phyloP scores from a whole-genome alignment of 306 rosid species.

The Vigna reflexopilosa region DNA sequence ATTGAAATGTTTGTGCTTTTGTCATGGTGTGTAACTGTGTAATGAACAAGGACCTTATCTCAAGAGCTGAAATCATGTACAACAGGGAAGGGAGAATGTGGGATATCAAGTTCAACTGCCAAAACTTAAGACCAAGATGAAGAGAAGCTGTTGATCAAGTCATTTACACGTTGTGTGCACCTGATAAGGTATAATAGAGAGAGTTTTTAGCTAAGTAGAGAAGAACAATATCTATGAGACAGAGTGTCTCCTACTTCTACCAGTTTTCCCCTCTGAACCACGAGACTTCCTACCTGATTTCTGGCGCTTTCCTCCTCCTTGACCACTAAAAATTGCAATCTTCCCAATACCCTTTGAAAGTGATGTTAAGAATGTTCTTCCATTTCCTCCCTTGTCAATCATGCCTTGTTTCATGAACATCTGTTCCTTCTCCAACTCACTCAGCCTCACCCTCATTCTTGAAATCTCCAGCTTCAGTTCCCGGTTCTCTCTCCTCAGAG shows the following conservation, averaged over 20 bases:
- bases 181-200: slow-evolving; percentile 37
- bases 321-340: slow-evolving; percentile 75
- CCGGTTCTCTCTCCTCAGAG: slow-evolving; percentile 81
- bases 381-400: slow-evolving; percentile 69
- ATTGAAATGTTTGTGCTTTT: slow-evolving; percentile 21
- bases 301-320: slow-evolving; percentile 64
- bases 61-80: slow-evolving; percentile 15
- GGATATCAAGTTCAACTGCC: slow-evolving; percentile 19
- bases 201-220: slow-evolving; percentile 19
- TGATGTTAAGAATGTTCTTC: slow-evolving; percentile 77
- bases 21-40: slow-evolving; percentile 33
- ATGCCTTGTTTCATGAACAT: slow-evolving; percentile 84
- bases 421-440: slow-evolving; percentile 94
- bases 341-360: slow-evolving; percentile 82
- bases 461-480: slow-evolving; percentile 89
- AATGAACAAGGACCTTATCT: slow-evolving; percentile 5
- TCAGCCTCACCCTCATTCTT: slow-evolving; percentile 85
- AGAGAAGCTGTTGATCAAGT: slow-evolving; percentile 37
- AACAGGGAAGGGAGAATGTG: not conserved
- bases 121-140: slow-evolving; percentile 28
- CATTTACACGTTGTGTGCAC: slow-evolving; percentile 47
- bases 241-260: slow-evolving; percentile 79
- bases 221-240: slow-evolving; percentile 54
- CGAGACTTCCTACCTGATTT: slow-evolving; percentile 65
- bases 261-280: slow-evolving; percentile 67